Evolutionary conservation across 306 rosid genomes (phyloP), one percentile per base, ranked within the genome.

Genomic region (Medicago ruthenica): DNA sequence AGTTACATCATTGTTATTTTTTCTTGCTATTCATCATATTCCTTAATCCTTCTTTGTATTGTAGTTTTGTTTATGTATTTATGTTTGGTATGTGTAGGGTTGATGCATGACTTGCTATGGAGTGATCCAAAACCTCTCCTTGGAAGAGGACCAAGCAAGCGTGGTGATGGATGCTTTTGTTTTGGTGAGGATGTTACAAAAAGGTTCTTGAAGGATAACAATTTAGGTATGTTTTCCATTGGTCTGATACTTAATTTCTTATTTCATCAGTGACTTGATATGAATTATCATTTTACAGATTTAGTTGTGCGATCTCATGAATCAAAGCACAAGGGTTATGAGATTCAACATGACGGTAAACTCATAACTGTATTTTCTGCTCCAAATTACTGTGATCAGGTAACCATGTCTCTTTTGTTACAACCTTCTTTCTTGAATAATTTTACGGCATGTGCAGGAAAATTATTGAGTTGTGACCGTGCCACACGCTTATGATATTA

Each of bases 381-480:
- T 73, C 99, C 99, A 76, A 96, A 96, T 79, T 96, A 96, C 88
- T 96, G 99, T 83, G 99, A 96, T 82, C 97, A 96, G 98, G 99
- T 96, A 90, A 79, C 2, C 73, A 45, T 22, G 44, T 63, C 71
- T 22, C 51, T 47, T 71, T 64, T 57, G 40, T 54, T 10, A 45
- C 37, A 70, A 18, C 45, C 6, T 75, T n/a, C 12, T 61, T 20
- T 17, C 13, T 21, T 3, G 72, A 13, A 45, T 36, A 9, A 50
- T 22, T 20, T 70, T 59, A 39, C 57, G 42, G 34, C 57, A 64
- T 55, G 18, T 14, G 67, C 18, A 5, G 42, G 7, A 60, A 60
- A 14, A 27, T 27, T 20, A 60, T 59, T 31, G 50, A 44, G n/a
- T 44, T 44, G 39, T 41, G 69, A 45, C 11, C 15, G 10, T 53